Evolutionary conservation across 2,329 filamentous ascomycete genomes (phyloP), one percentile per base, ranked within the genome.

Genomic region (Davidsoniella neocaledoniae): DNA sequence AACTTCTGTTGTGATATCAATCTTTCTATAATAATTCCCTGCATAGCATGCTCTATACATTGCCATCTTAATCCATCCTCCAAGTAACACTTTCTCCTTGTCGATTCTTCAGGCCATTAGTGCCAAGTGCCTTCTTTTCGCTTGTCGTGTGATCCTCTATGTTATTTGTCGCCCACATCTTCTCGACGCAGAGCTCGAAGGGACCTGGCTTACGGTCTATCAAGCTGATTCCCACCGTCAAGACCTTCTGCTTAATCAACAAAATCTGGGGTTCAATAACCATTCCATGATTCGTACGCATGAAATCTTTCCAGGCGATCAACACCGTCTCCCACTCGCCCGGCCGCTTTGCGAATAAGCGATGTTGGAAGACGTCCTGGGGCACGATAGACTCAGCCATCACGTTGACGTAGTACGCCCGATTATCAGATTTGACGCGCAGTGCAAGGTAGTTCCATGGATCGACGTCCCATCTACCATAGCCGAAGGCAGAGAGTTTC

Each of bases 291-390:
- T 95, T 96, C 12, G 91, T 98, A 55, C 91, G 74, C 53, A 98
- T 90, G 65, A 98, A 96, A 56, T 94, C 86, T 57, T 81, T 82
- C 74, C 88, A 91, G 54, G 83, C 83, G 55, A 98, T 82, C 43
- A 93, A 65, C n/a, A 95, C 76, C 1, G 91, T 95, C 71, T 98
- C 90, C 91, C 91, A 98, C 58, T 88, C 74, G 1, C 87, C 87
- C 0, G 84, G 80, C 7, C 77, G 76, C 59, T 80, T 81, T 7
- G 82, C 74, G 57, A 86, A 94, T 4, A 98, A 66, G 46, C 91
- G 73, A 64, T 98, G 91, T 63, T 98, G 91, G 64, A 96, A 91
- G 55, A 98, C 72, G 63, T 98, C 91, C n/a, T 87, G 90, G 9
- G 86, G 84, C 44, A 94, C 85, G 50, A 98, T 81, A 1, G 84